A percentile compares a stretch with the other conserved stretches of the same genome.
phyloP scores from a whole-genome alignment of 2,329 filamentous ascomycete species.

The Colletotrichum graminicola region DNA sequence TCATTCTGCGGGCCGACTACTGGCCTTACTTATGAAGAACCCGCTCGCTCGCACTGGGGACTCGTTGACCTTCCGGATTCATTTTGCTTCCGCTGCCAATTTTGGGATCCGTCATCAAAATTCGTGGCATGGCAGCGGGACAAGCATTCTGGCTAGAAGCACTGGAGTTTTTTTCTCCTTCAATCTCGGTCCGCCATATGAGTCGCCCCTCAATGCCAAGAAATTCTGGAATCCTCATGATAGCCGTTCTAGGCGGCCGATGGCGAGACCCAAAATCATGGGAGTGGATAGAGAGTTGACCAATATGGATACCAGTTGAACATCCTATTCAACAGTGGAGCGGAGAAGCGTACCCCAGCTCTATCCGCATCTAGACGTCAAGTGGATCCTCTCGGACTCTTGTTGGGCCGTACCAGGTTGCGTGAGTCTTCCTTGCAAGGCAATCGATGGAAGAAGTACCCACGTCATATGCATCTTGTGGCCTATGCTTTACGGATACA shows the following conservation, averaged over 20 bases:
- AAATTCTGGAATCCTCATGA: background rate
- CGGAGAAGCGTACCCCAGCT: background rate
- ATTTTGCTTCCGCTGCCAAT: constrained; percentile 27
- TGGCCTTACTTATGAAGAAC: background rate
- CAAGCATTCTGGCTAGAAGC: background rate
- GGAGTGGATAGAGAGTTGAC: background rate
- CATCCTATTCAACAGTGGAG: background rate
- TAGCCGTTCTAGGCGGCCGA: constrained; percentile 3
- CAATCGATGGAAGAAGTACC: background rate
- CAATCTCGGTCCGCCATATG: background rate
- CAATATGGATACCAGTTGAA: background rate
- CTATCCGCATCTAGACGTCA: background rate
- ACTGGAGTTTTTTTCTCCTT: background rate
- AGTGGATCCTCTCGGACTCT: background rate
- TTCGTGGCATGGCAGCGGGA: constrained; percentile 28
- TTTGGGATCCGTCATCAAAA: background rate
- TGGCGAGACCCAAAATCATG: constrained; percentile 7
- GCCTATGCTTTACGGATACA: background rate
- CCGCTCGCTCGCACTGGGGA: background rate
- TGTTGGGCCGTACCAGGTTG: background rate
- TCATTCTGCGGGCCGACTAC: background rate
- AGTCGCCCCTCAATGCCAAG: constrained; percentile 24
- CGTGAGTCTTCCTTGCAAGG: background rate
- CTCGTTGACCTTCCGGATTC: constrained; percentile 2
- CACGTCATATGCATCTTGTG: background rate